Evolutionary conservation across 176 grass and related monocot species (phyloP).

Genomic region (Aegilops speltoides): DNA sequence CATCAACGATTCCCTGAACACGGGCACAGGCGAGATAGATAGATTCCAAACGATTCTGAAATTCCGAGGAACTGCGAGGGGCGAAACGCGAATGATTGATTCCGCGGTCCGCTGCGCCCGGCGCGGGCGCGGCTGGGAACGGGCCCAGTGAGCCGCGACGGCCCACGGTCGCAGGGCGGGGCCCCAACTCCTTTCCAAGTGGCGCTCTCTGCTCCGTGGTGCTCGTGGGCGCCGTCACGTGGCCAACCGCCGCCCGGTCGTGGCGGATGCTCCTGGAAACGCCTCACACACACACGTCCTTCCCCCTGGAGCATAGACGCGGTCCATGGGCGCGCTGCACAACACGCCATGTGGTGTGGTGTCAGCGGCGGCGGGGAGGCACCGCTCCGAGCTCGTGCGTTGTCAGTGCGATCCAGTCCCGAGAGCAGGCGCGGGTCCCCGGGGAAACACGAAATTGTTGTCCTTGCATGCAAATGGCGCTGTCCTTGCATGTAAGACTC

Average conservation of each 20-base stretch:
- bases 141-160: too few relatives aligned
- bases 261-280: slow-evolving; percentile 25
- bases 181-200: not conserved
- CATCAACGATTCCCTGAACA: not conserved
- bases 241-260: slow-evolving; percentile 3
- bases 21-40: not conserved
- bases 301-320: not conserved
- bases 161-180: not conserved
- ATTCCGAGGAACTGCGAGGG: not conserved
- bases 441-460: not conserved
- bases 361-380: not conserved
- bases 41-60: too few relatives aligned
- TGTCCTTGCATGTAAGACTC: slow-evolving; percentile 27
- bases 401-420: not conserved
- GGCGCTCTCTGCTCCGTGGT: slow-evolving; percentile 4
- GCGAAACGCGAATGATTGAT: not conserved
- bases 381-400: not conserved
- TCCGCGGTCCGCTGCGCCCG: too few relatives aligned
- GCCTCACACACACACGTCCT: not conserved
- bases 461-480: slow-evolving; percentile 9
- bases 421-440: not conserved
- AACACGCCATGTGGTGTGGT: not conserved
- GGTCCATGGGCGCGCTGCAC: slow-evolving; percentile 11
- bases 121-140: too few relatives aligned
- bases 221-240: slow-evolving; percentile 21